Evolutionary conservation across 441 rosid species (phyloP), one percentile per base, ranked within the genome.

Genomic region (Populus tomentosa): DNA sequence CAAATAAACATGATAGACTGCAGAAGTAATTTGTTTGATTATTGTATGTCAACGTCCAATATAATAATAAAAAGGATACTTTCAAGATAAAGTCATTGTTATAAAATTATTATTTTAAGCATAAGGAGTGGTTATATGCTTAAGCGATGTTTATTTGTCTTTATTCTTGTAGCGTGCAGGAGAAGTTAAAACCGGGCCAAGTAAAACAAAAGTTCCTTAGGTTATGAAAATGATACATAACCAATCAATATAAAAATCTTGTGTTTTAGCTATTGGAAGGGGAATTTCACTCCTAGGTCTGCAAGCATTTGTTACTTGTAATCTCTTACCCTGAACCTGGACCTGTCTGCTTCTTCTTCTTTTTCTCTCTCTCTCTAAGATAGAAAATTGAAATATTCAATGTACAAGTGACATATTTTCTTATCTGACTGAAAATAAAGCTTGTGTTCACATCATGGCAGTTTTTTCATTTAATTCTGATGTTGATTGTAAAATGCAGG

Each of bases 401-500:
- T 6, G 26, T 72, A 13, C 18, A 3, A 36, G 7, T 35, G 56
- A 14, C n/a, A 16, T 11, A 5, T 23, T 61, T 3, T 72, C 9
- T 59, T 11, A 21, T 6, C 9, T 77, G 71, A 8, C 21, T n/a
- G 64, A 21, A 56, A 61, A 21, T 61, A 61, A 61, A n/a, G 64
- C 3, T 42, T 7, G 26, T 35, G 62, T 28, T 53, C 56, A 73
- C 4, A 23, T 6, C 30, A 62, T 23, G 42, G 7, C 33, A 62
- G 23, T 64, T 33, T 6, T 28, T 21, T 40, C 10, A 21, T 64
- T 64, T 24, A 63, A 20, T 42, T 67, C 23, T 21, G 64, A 61
- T 59, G 26, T n/a, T 61, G 64, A 18, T 7, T 6, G 14, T 32
- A 8, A 20, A 21, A 35, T 72, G 70, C 89, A 95, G 99, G 99